phyloP scores from a whole-genome alignment of 2,329 filamentous ascomycete genomes.

The Metarhizium rileyi region DNA sequence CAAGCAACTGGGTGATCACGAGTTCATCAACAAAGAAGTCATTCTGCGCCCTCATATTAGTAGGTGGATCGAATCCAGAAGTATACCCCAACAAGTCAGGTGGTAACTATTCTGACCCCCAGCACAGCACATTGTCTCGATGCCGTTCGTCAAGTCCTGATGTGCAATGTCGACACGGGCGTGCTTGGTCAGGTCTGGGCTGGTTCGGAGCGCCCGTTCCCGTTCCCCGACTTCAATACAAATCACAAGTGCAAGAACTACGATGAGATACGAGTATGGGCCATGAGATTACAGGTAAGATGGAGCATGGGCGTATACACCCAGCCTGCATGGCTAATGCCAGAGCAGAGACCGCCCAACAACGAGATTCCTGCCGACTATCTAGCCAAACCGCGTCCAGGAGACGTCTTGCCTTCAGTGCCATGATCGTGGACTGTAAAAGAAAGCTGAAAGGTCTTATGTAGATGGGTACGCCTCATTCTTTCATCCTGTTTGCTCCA shows the following conservation, averaged over 20 bases:
- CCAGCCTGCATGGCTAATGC: not conserved
- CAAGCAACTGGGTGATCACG: constrained; percentile 34
- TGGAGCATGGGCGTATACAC: not conserved
- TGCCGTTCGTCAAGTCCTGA: constrained; percentile 50
- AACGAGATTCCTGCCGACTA: not conserved
- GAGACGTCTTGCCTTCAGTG: not conserved
- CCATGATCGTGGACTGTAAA: too few relatives aligned
- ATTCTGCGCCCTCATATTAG: constrained; percentile 48
- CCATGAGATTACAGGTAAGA: constrained; percentile 38
- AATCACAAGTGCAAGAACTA: constrained; percentile 49
- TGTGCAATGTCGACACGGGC: constrained; percentile 52
- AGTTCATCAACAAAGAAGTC: constrained; percentile 45
- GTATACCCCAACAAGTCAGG: too few relatives aligned
- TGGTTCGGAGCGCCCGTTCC: constrained; percentile 30
- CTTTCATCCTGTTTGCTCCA: too few relatives aligned
- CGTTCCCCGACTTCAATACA: constrained; percentile 55
- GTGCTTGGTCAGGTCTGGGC: constrained; percentile 54
- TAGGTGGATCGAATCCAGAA: too few relatives aligned
- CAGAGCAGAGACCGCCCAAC: not conserved
- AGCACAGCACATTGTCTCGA: constrained; percentile 44
- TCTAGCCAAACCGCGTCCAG: not conserved
- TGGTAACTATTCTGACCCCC: not conserved
- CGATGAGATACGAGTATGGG: constrained; percentile 43
- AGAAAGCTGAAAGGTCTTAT: too few relatives aligned
- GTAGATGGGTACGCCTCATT: too few relatives aligned